Conservation (phyloP, 805 yeast genomes). For the Saturnispora quitensis region DNA sequence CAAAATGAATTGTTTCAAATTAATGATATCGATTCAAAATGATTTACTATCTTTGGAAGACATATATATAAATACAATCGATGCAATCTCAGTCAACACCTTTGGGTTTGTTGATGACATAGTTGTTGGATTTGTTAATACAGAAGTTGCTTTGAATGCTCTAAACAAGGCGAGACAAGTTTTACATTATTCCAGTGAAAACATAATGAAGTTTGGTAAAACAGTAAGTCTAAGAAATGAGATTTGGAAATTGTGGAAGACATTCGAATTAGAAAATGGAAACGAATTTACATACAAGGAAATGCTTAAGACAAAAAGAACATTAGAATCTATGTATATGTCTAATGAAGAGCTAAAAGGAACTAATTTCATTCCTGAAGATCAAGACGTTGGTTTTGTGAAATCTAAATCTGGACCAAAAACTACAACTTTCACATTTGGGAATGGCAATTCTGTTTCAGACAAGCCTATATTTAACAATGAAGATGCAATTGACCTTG, state of each 20-base stretch:
- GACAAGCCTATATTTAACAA: slow-evolving; percentile 24
- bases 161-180: slow-evolving; percentile 54
- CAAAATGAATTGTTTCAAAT: slow-evolving; percentile 34
- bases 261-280: slow-evolving; percentile 67
- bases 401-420: slow-evolving; percentile 32
- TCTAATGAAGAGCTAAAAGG: slow-evolving; percentile 17
- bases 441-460: slow-evolving; percentile 1
- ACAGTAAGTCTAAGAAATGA: slow-evolving; percentile 20
- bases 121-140: slow-evolving; percentile 42
- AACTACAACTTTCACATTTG: slow-evolving; percentile 21
- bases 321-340: slow-evolving; percentile 16
- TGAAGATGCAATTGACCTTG: slow-evolving; percentile 56
- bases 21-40: slow-evolving; percentile 33
- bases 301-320: slow-evolving; percentile 56
- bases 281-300: slow-evolving; percentile 62
- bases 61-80: slow-evolving; percentile 44
- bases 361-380: slow-evolving; percentile 12
- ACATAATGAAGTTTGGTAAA: slow-evolving; percentile 27
- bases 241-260: slow-evolving; percentile 65
- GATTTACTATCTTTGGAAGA: slow-evolving; percentile 32
- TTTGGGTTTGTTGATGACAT: slow-evolving; percentile 31
- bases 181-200: slow-evolving; percentile 43
- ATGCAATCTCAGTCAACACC: slow-evolving; percentile 21
- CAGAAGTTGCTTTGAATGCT: slow-evolving; percentile 49
- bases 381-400: slow-evolving; percentile 40